Conservation (phyloP, 345 rosid genomes). For the Eucalyptus fibrosa region DNA sequence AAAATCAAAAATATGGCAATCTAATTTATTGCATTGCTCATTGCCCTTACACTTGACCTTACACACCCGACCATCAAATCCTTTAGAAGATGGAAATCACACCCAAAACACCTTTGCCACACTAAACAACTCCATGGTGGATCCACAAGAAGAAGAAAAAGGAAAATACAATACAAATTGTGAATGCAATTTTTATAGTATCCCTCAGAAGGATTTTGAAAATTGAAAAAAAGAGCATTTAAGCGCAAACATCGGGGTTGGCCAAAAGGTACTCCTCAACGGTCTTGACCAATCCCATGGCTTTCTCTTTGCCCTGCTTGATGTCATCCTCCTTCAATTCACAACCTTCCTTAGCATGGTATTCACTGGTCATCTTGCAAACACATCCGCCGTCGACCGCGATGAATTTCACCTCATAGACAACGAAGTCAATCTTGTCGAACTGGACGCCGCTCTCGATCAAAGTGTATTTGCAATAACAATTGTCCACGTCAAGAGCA, state of each 20-base stretch:
- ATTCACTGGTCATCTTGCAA: constrained; percentile 23
- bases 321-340: constrained; percentile 16
- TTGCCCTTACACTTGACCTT: not conserved
- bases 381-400: constrained; percentile 13
- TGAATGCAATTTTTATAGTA: not conserved
- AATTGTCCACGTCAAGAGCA: constrained; percentile 12
- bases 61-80: not conserved
- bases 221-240: not conserved
- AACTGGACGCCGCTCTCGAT: constrained; percentile 15
- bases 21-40: not conserved
- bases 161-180: not conserved
- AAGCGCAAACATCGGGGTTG: not conserved
- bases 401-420: constrained; percentile 9
- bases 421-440: constrained; percentile 7
- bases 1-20: not conserved
- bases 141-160: not conserved
- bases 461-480: constrained; percentile 16
- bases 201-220: not conserved
- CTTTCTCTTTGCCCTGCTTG: constrained; percentile 18
- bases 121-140: not conserved
- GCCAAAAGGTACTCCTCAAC: constrained; percentile 14
- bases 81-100: not conserved
- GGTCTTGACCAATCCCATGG: constrained; percentile 16
- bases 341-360: constrained; percentile 9
- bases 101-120: not conserved